Base-by-base conservation (phyloP, 2,329 filamentous ascomycete species). In the Fusarium pseudonygamai region DNA sequence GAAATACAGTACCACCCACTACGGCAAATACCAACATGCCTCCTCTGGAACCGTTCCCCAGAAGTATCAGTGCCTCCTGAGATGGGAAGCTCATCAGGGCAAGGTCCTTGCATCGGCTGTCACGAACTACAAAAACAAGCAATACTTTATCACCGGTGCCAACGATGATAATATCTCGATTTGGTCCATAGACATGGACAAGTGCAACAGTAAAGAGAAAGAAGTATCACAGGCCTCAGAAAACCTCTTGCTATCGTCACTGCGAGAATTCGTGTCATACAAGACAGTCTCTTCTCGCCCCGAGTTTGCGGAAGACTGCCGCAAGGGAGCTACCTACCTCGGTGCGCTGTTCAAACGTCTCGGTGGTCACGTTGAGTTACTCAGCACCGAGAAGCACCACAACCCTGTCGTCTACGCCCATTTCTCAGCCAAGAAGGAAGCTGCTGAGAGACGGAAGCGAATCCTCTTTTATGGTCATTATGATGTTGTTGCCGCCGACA, bases 391-490 rank as follows among this genome's bases (percentile, higher is more conserved):
- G 39, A 90, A 93, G 75, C 86, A 88, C 36, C 92, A 93, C 76
- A 98, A 98, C 79, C 96, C 96, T 0, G 92, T 99, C n/a, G 95
- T 99, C 1, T 92, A 93, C 75, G 96, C 96, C 45, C 93, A 92
- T 67, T 99, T 99, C 80, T 89, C 90, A 49, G 95, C 93, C 8
- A 96, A 91, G 81, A 90, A 88, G 68, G 87, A 90, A 16, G 89
- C 90, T 2, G 84, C 89, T 1, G 87, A 89, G 32, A 86, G 89
- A 32, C 89, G 93, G 24, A 97, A 96, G 83, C 95, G 94, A 36
- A 93, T 98, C 14, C 85, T 99, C 1, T 99, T 99, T 80, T 99
- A 99, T 79, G 96, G 97, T 0, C 96, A 99, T 80, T 99, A 99
- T 84, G 96, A 99, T 79, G 95, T 99, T 6, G 96, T 99, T 7